A percentile compares a stretch with the other conserved stretches of the same genome.
These are phyloP conservation scores for Argentina anserina DNA, from an alignment of 306 rosid genomes.

Conservation along the genomic window DNA sequence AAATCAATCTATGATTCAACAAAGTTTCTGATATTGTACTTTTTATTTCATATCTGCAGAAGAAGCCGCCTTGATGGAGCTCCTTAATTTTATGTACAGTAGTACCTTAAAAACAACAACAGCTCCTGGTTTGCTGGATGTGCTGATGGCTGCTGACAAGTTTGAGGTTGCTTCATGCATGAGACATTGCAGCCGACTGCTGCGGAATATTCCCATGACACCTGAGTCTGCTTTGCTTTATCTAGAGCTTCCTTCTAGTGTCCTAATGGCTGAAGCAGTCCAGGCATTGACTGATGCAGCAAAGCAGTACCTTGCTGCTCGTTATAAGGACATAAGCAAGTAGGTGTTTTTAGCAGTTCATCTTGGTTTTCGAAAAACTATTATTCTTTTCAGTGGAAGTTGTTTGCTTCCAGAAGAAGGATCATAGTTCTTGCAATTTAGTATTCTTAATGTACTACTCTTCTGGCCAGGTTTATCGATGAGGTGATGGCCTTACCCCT, in stretches of 20 bases:
- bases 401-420: slow-evolving; percentile 2
- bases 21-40: slow-evolving; percentile 17
- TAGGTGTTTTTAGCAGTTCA: slow-evolving; percentile 26
- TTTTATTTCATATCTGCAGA: slow-evolving; percentile 48
- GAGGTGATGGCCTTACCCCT: slow-evolving; percentile 89
- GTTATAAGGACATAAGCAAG: slow-evolving; percentile 89
- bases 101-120: slow-evolving; percentile 53
- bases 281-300: slow-evolving; percentile 95
- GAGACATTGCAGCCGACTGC: slow-evolving; percentile 73
- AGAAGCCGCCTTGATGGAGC: slow-evolving; percentile 96
- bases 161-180: slow-evolving; percentile 98
- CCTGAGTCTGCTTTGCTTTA: slow-evolving; percentile 94
- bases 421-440: neutral
- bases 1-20: neutral
- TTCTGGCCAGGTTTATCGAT: slow-evolving; percentile 66
- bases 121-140: slow-evolving; percentile 84
- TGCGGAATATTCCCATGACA: slow-evolving; percentile 77
- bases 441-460: slow-evolving; percentile 16
- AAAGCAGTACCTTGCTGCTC: slow-evolving; percentile 82
- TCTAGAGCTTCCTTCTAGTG: slow-evolving; percentile 90
- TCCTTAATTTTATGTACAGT: slow-evolving; percentile 93
- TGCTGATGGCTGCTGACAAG: slow-evolving; percentile 97
- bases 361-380: neutral
- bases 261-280: slow-evolving; percentile 94
- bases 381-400: neutral